Conservation (phyloP, 108 stramenopile genomes). For the Fragilariopsis cylindrus region DNA sequence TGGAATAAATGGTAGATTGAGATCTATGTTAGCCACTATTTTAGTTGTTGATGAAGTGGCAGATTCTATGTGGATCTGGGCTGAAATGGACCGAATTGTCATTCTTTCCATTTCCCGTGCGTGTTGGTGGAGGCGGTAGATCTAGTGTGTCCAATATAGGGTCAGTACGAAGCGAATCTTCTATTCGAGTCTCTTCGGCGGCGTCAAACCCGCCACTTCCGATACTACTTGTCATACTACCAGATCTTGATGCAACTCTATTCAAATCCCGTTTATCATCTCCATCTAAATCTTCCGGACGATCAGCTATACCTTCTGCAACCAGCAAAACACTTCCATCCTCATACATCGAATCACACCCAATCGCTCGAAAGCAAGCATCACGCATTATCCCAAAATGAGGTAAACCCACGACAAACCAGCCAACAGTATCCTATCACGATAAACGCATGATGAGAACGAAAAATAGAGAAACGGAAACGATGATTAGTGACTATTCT, state of each 20-base stretch:
- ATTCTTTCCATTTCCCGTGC: constrained; percentile 76
- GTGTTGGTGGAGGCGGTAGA: constrained; percentile 68
- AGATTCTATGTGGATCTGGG: constrained; percentile 67
- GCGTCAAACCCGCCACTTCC: background rate
- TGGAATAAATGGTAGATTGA: constrained; percentile 79
- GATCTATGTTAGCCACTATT: constrained; percentile 90
- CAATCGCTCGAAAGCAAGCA: constrained; percentile 80
- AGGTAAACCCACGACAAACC: constrained; percentile 72
- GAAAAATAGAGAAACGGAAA: background rate
- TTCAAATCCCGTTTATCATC: background rate
- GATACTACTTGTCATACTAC: background rate
- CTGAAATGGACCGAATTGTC: constrained; percentile 73
- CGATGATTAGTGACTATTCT: background rate
- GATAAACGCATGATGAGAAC: background rate
- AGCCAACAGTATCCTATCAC: constrained; percentile 69
- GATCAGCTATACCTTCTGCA: constrained; percentile 71
- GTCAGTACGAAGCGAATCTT: constrained; percentile 51
- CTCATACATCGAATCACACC: constrained; percentile 90
- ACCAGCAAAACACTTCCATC: constrained; percentile 80
- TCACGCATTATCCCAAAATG: constrained; percentile 72
- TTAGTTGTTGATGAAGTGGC: constrained; percentile 76
- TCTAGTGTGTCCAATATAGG: constrained; percentile 52
- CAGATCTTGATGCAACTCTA: background rate
- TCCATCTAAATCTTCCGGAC: constrained; percentile 31
- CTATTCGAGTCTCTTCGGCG: constrained; percentile 5